A percentile compares a stretch with the other conserved stretches of the same genome.
phyloP scores from a whole-genome alignment of 441 rosid genomes.

The Corymbia citriodora region DNA sequence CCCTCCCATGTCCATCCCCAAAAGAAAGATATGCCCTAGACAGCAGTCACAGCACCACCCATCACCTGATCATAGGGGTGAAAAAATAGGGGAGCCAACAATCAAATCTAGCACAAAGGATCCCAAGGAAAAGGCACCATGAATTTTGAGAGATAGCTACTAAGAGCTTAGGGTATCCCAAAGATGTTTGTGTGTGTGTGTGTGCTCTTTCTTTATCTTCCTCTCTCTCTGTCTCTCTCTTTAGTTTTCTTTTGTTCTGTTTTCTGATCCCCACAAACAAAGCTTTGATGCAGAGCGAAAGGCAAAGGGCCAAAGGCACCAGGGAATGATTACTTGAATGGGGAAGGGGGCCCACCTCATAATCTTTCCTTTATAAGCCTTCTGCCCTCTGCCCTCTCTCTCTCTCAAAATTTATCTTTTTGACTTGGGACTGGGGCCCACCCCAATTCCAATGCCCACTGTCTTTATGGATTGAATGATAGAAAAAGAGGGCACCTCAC shows the following conservation, averaged over 20 bases:
- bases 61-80: not conserved
- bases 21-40: not conserved
- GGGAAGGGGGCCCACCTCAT: conserved; percentile 34
- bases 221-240: not conserved
- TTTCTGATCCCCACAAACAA: conserved; percentile 26
- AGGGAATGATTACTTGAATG: conserved; percentile 59
- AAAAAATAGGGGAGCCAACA: not conserved
- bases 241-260: not conserved
- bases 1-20: not conserved
- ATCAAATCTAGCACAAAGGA: not conserved
- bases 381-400: not conserved
- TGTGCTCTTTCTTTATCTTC: not conserved
- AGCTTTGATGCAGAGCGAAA: conserved; percentile 34
- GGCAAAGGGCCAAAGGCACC: conserved; percentile 22
- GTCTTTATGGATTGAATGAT: conserved; percentile 91
- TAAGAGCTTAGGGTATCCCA: not conserved
- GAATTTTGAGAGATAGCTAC: not conserved
- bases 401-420: conserved; percentile 14
- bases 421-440: conserved; percentile 62
- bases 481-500: conserved; percentile 55
- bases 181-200: not conserved
- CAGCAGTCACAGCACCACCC: not conserved
- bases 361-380: conserved; percentile 28
- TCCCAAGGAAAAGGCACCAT: not conserved
- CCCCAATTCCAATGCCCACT: conserved; percentile 38